phyloP scores from a whole-genome alignment of 805 yeast genomes.

The Pichia nakasei region DNA sequence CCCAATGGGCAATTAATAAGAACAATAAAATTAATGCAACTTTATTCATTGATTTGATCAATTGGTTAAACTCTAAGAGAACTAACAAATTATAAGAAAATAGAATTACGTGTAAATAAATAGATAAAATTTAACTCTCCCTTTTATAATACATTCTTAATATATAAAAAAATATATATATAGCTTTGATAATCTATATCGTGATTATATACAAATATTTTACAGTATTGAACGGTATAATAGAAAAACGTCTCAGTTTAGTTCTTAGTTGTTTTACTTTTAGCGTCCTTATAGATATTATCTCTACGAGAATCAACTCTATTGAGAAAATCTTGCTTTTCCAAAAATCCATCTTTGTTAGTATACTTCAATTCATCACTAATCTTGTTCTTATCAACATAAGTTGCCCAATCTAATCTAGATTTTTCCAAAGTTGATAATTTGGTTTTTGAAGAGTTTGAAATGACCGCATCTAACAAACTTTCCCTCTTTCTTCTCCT shows the following conservation, averaged over 20 bases:
- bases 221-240: too few species aligned
- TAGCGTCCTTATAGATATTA: conserved; percentile 36
- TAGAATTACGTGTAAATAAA: not conserved
- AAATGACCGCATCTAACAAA: conserved; percentile 65
- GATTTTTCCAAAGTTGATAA: conserved; percentile 89
- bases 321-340: conserved; percentile 80
- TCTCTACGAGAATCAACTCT: conserved; percentile 60
- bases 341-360: conserved; percentile 86
- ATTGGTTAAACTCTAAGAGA: conserved; percentile 61
- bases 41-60: conserved; percentile 67
- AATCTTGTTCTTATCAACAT: conserved; percentile 80
- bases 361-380: conserved; percentile 71
- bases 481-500: conserved; percentile 63
- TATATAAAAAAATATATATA: too few species aligned
- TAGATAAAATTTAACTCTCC: too few species aligned
- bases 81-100: not conserved
- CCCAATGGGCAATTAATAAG: conserved; percentile 48
- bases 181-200: too few species aligned
- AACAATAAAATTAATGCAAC: conserved; percentile 42
- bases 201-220: not conserved
- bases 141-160: too few species aligned
- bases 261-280: conserved; percentile 1
- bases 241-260: not conserved
- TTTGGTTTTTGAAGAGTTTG: conserved; percentile 62
- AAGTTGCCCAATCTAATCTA: conserved; percentile 88